Percentiles rank a stretch among this genome's conserved stretches.
Conservation (phyloP, 176 grass and related monocot genomes). For the Hordeum marinum region DNA sequence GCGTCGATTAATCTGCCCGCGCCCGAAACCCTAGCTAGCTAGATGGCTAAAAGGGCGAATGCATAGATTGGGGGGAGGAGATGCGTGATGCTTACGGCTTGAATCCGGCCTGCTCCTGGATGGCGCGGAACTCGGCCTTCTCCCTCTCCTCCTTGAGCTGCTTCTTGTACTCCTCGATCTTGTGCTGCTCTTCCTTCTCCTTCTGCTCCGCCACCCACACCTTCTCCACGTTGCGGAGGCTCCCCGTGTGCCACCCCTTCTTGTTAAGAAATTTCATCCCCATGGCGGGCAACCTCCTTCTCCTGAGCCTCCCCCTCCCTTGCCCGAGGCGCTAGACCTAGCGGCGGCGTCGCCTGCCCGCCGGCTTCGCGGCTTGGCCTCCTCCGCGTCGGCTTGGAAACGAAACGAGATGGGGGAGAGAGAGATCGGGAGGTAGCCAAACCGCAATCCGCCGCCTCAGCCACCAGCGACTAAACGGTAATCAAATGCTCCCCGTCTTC, state of each 20-base stretch:
- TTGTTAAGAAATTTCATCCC: conserved; percentile 97
- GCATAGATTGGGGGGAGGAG: background rate
- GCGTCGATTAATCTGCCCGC: too few species aligned
- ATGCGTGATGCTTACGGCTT: conserved; percentile 47
- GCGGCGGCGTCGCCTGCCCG: background rate
- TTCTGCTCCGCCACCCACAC: conserved; percentile 99
- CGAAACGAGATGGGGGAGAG: background rate
- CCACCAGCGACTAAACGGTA: background rate
- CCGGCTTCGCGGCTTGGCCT: background rate
- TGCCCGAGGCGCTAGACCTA: background rate
- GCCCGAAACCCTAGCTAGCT: conserved; percentile 21
- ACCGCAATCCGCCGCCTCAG: background rate
- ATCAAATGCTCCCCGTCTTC: fast-evolving
- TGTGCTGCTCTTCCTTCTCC: conserved; percentile 80
- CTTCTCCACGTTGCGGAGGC: conserved; percentile 87
- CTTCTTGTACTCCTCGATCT: conserved; percentile 92
- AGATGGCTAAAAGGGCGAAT: background rate
- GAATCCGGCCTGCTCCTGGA: conserved; percentile 87
- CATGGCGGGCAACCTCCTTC: conserved; percentile 36
- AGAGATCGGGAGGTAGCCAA: background rate
- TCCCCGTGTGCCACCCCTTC: conserved; percentile 99
- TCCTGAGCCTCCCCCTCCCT: background rate
- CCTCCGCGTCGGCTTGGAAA: background rate
- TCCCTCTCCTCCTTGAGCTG: conserved; percentile 92
- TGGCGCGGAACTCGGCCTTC: conserved; percentile 80